Conservation (phyloP, 2,329 filamentous ascomycete species). For the Pleurostoma richardsiae region DNA sequence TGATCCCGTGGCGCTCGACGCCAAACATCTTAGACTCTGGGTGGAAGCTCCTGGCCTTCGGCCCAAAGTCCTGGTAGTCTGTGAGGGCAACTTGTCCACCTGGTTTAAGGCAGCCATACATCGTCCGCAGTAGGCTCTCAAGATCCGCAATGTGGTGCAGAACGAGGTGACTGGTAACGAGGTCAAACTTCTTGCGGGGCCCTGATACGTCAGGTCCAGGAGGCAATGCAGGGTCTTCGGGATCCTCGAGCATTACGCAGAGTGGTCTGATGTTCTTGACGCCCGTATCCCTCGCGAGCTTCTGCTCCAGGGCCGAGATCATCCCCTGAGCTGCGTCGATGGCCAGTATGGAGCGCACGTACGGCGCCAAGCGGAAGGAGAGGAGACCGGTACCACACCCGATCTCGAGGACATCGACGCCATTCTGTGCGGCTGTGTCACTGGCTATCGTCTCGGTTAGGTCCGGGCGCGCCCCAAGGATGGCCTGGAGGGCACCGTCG, state of each 20-base stretch:
- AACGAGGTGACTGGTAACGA: conserved; percentile 47
- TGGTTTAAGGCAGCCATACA: conserved; percentile 38
- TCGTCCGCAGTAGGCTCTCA: conserved; percentile 31
- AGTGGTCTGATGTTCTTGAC: conserved; percentile 38
- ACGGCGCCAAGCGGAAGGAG: conserved; percentile 41
- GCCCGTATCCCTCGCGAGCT: conserved; percentile 25
- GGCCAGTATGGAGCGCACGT: conserved; percentile 41
- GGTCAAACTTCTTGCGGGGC: conserved; percentile 36
- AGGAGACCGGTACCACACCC: conserved; percentile 53
- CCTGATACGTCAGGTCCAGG: conserved; percentile 18
- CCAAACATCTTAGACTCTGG: conserved; percentile 44
- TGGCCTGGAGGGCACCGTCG: conserved; percentile 35
- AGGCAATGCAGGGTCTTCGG: conserved; percentile 38
- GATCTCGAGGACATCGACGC: conserved; percentile 46
- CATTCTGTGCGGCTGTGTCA: conserved; percentile 9
- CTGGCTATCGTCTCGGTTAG: conserved; percentile 3
- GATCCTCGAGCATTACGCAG: conserved; percentile 39
- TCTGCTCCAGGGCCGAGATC: conserved; percentile 42
- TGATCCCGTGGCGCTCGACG: conserved; percentile 49
- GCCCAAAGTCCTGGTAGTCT: conserved; percentile 53
- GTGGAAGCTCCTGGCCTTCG: conserved; percentile 46
- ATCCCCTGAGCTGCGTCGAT: conserved; percentile 51
- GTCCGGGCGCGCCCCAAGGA: conserved; percentile 22
- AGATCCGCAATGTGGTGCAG: conserved; percentile 50
- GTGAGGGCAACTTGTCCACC: conserved; percentile 47